Conservation (phyloP, 2,329 filamentous ascomycete species). For the Endocalyx cinctus region DNA sequence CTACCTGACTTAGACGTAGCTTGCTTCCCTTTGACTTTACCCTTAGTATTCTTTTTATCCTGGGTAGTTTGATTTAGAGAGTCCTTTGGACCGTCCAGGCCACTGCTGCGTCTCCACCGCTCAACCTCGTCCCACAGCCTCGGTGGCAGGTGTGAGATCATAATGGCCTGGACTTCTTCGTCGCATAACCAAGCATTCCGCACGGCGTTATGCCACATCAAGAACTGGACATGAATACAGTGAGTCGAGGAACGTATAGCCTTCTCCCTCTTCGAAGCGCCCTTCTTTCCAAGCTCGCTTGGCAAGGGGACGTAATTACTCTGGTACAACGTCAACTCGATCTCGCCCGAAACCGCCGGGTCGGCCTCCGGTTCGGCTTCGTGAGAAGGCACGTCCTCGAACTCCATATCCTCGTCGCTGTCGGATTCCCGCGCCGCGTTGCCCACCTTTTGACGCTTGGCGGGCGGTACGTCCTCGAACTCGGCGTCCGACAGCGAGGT, state of each 20-base stretch:
- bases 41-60: slow-evolving; percentile 35
- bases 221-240: slow-evolving; percentile 78
- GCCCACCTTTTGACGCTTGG: slow-evolving; percentile 35
- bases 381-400: slow-evolving; percentile 50
- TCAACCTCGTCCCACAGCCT: slow-evolving; percentile 68
- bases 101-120: slow-evolving; percentile 66
- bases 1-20: slow-evolving; percentile 34
- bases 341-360: slow-evolving; percentile 55
- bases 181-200: slow-evolving; percentile 84
- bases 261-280: slow-evolving; percentile 78
- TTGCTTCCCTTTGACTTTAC: slow-evolving; percentile 26
- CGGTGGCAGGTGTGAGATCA: slow-evolving; percentile 68
- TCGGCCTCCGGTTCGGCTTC: slow-evolving; percentile 36
- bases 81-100: slow-evolving; percentile 45
- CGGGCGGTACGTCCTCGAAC: slow-evolving; percentile 45
- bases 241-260: slow-evolving; percentile 75
- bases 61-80: slow-evolving; percentile 27
- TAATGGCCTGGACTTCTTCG: slow-evolving; percentile 64
- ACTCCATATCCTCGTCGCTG: slow-evolving; percentile 58
- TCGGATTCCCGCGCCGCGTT: slow-evolving; percentile 25
- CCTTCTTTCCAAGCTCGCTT: slow-evolving; percentile 69
- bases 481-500: slow-evolving; percentile 54
- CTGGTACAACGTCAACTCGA: slow-evolving; percentile 67
- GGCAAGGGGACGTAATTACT: slow-evolving; percentile 56
- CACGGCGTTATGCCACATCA: slow-evolving; percentile 86